Evolutionary conservation across 805 yeast species (phyloP).

Genomic region (Pichia membranifaciens): DNA sequence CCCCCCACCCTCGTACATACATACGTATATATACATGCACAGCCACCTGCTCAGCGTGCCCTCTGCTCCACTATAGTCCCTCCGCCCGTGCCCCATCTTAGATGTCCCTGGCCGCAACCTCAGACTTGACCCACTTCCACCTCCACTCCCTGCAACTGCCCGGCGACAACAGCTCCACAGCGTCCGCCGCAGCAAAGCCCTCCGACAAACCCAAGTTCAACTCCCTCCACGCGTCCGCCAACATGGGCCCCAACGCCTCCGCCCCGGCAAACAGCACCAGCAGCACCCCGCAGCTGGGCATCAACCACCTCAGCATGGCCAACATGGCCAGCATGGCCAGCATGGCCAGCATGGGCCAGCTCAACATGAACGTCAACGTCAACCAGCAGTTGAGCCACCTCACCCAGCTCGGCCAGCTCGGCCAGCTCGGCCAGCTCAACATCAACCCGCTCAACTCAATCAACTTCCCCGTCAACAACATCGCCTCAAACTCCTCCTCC

Average conservation of each 20-base stretch:
- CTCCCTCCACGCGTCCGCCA: too few species aligned
- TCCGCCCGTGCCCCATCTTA: background rate
- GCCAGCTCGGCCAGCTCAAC: background rate
- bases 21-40: too few species aligned
- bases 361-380: background rate
- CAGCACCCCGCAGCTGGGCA: background rate
- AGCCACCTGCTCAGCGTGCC: background rate
- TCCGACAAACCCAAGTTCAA: too few species aligned
- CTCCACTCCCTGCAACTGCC: background rate
- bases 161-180: background rate
- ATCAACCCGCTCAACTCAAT: background rate
- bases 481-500: background rate
- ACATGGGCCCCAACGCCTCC: too few species aligned
- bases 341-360: too few species aligned
- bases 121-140: constrained; percentile 6
- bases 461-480: background rate
- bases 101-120: constrained; percentile 4
- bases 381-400: background rate
- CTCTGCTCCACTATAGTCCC: background rate
- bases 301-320: background rate
- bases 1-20: too few species aligned
- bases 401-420: background rate
- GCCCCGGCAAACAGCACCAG: too few species aligned
- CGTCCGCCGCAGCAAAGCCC: too few species aligned
- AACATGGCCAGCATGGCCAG: too few species aligned